Percentiles rank a stretch among this genome's conserved stretches.
Evolutionary conservation across 1,139 yeast species (phyloP).

Genomic region (Tardiomyces depauwii): DNA sequence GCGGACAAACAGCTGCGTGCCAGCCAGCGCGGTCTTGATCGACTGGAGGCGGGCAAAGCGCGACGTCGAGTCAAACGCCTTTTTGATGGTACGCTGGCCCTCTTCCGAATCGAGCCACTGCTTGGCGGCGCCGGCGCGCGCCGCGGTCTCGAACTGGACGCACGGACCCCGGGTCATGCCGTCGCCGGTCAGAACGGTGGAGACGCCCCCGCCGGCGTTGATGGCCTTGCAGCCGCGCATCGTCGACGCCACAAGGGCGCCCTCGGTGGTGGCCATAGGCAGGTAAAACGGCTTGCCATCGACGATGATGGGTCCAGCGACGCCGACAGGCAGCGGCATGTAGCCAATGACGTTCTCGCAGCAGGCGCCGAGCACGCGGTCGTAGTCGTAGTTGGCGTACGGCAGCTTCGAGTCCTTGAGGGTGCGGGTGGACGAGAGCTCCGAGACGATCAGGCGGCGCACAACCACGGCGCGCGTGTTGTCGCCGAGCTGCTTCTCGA

Average conservation of each 20-base stretch:
- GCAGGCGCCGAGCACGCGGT: slow-evolving; percentile 96
- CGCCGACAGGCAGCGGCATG: slow-evolving; percentile 93
- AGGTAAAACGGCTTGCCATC: slow-evolving; percentile 81
- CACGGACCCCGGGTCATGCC: slow-evolving; percentile 99
- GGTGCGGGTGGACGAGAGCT: slow-evolving; percentile 71
- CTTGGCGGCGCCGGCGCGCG: slow-evolving; percentile 90
- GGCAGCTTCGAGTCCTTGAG: slow-evolving; percentile 67
- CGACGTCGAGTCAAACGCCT: slow-evolving; percentile 92
- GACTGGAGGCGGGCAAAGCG: slow-evolving; percentile 92
- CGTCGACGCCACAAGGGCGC: slow-evolving; percentile 94
- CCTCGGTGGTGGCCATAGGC: slow-evolving; percentile 99
- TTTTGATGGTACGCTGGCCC: slow-evolving; percentile 71
- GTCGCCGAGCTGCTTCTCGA: slow-evolving; percentile 83
- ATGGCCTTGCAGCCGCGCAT: slow-evolving; percentile 99
- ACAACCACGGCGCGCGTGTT: slow-evolving; percentile 85
- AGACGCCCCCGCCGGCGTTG: slow-evolving; percentile 93
- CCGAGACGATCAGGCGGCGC: slow-evolving; percentile 85
- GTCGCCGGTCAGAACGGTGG: slow-evolving; percentile 84
- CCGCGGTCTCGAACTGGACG: slow-evolving; percentile 71
- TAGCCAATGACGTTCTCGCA: slow-evolving; percentile 97
- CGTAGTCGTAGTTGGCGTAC: slow-evolving; percentile 74
- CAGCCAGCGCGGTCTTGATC: slow-evolving; percentile 92
- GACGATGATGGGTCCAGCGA: slow-evolving; percentile 91
- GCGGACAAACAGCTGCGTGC: slow-evolving; percentile 75
- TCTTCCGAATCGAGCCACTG: slow-evolving; percentile 93